Conservation (phyloP, 208 protist genomes). For the Trichomonas vaginalis region DNA sequence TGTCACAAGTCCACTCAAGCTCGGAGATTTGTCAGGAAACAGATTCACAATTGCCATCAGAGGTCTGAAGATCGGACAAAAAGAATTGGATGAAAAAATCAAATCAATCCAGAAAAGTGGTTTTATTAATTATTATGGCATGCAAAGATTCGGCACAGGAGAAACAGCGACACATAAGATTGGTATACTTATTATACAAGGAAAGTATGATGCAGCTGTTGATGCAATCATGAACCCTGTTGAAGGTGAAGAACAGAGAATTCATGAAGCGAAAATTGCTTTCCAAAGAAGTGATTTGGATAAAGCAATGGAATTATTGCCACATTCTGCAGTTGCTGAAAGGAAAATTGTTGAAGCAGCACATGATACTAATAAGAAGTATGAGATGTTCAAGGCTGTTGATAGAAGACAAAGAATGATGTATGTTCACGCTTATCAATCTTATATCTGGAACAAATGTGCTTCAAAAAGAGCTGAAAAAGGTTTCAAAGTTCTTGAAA, state of each 20-base stretch:
- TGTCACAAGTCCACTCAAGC: neutral
- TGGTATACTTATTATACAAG: neutral
- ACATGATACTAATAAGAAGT: neutral
- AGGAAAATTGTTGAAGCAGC: neutral
- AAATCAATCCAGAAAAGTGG: neutral
- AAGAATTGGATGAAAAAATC: neutral
- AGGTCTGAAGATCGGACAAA: neutral
- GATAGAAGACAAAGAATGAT: neutral
- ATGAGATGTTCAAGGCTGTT: neutral
- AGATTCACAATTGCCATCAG: neutral
- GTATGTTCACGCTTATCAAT: slow-evolving; percentile 10
- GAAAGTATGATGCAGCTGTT: neutral
- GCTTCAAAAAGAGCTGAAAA: neutral
- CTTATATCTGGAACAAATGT: neutral
- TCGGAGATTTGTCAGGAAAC: neutral
- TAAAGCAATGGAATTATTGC: neutral
- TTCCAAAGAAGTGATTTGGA: neutral
- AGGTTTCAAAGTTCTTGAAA: neutral
- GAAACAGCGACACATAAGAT: neutral
- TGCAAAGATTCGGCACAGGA: slow-evolving; percentile 8
- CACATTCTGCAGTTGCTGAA: neutral
- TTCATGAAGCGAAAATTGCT: neutral
- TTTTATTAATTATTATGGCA: slow-evolving; percentile 8
- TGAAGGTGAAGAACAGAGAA: neutral
- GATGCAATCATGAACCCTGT: neutral